A percentile compares a stretch with the other conserved stretches of the same genome.
Evolutionary conservation across 306 rosid species (phyloP).

Genomic region (Astragalus membranaceus): DNA sequence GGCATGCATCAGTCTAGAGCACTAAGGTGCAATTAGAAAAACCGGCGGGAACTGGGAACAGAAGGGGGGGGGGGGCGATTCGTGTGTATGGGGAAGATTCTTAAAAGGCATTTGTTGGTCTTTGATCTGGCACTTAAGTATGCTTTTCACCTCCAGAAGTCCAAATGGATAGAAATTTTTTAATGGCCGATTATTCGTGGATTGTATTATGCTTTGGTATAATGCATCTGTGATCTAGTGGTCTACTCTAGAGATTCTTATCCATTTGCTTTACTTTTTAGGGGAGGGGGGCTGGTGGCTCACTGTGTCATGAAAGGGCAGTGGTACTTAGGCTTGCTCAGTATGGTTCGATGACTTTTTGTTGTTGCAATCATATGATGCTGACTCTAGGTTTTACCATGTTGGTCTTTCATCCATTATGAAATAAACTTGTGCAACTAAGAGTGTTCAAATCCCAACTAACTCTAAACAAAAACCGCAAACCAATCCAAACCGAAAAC

Average conservation of each 20-base stretch:
- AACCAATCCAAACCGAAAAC: too few relatives aligned
- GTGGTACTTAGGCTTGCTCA: neutral
- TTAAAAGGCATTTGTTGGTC: neutral
- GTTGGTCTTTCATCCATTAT: neutral
- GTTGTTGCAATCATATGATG: neutral
- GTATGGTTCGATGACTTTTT: neutral
- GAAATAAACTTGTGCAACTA: too few relatives aligned
- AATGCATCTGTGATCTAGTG: neutral
- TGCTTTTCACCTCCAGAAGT: neutral
- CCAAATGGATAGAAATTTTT: slow-evolving; percentile 6
- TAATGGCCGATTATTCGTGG: neutral
- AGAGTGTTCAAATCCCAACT: too few relatives aligned
- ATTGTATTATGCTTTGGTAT: neutral
- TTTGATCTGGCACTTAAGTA: neutral
- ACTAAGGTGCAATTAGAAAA: neutral
- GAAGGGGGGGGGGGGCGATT: neutral
- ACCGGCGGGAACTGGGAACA: neutral
- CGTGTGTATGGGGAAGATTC: slow-evolving; percentile 3
- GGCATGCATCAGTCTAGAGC: neutral
- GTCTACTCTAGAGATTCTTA: neutral
- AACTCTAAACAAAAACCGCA: too few relatives aligned
- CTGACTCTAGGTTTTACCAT: neutral
- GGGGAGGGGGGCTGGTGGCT: neutral
- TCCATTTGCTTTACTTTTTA: neutral
- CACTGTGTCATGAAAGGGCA: slow-evolving; percentile 7